phyloP scores from a whole-genome alignment of 352 stramenopile genomes.

The Phytophthora pinifolia region DNA sequence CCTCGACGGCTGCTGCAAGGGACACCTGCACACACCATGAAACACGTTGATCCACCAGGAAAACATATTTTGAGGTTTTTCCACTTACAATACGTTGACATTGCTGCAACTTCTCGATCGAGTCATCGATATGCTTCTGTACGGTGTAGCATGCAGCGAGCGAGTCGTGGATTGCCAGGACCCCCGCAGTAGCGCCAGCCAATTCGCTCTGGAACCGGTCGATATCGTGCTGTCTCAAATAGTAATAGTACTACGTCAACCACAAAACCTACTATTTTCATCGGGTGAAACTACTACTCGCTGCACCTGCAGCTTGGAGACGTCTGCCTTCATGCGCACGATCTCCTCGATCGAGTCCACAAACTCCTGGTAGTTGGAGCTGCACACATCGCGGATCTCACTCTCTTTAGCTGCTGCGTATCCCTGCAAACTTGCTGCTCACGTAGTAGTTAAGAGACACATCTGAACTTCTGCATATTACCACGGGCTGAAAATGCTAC shows the following conservation, averaged over 20 bases:
- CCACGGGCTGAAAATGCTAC: background rate
- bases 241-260: conserved; percentile 6
- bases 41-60: background rate
- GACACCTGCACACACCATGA: conserved; percentile 38
- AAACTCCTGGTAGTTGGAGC: conserved; percentile 78
- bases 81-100: conserved; percentile 68
- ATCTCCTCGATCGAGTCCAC: conserved; percentile 85
- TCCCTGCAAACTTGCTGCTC: conserved; percentile 52
- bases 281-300: background rate
- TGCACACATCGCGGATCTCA: conserved; percentile 78
- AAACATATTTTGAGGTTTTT: background rate
- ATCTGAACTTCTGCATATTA: conserved; percentile 4
- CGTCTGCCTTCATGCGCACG: conserved; percentile 77
- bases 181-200: conserved; percentile 40
- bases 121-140: conserved; percentile 72
- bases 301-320: conserved; percentile 59
- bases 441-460: conserved; percentile 4
- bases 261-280: background rate
- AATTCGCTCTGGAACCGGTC: conserved; percentile 68
- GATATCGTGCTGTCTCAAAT: conserved; percentile 48
- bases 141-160: conserved; percentile 58
- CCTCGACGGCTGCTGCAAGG: conserved; percentile 63
- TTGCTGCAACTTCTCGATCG: conserved; percentile 79
- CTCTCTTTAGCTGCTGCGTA: conserved; percentile 65
- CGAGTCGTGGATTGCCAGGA: conserved; percentile 60